Conservation (phyloP, 345 rosid genomes). For the Noccaea bulbosa region DNA sequence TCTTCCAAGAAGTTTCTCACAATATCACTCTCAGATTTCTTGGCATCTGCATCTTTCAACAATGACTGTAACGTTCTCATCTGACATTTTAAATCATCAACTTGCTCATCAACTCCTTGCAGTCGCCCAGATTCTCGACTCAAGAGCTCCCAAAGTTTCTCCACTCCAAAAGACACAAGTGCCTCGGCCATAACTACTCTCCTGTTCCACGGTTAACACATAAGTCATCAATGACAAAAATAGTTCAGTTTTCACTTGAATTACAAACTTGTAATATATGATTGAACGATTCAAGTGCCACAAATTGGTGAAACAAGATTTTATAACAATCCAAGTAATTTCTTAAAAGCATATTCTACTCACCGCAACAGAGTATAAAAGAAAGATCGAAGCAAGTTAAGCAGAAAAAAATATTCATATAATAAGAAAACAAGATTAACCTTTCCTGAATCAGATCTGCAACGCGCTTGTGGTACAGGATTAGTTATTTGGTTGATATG, state of each 20-base stretch:
- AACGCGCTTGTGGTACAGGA: not conserved
- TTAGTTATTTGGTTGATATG: no score
- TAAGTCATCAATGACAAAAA: not conserved
- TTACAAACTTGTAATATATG: not conserved
- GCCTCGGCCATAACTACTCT: conserved; percentile 3
- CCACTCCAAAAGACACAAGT: not conserved
- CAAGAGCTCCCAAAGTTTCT: not conserved
- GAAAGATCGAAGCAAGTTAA: not conserved
- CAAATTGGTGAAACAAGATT: not conserved
- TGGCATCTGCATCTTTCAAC: conserved; percentile 38
- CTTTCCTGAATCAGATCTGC: not conserved
- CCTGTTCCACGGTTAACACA: not conserved
- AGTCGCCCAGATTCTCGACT: conserved; percentile 1
- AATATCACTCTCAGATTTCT: conserved; percentile 30
- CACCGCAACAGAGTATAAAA: not conserved
- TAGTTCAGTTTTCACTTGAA: no score
- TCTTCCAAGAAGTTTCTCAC: conserved; percentile 19
- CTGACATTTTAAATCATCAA: conserved; percentile 22
- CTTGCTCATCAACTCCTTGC: conserved; percentile 18
- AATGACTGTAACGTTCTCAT: conserved; percentile 34
- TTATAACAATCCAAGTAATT: not conserved
- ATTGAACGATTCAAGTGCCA: not conserved
- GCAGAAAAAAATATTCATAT: no score
- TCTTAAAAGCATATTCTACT: not conserved
- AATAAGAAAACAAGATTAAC: not conserved